Conservation (phyloP, 805 yeast genomes). For the Wickerhamiella domercqiae region DNA sequence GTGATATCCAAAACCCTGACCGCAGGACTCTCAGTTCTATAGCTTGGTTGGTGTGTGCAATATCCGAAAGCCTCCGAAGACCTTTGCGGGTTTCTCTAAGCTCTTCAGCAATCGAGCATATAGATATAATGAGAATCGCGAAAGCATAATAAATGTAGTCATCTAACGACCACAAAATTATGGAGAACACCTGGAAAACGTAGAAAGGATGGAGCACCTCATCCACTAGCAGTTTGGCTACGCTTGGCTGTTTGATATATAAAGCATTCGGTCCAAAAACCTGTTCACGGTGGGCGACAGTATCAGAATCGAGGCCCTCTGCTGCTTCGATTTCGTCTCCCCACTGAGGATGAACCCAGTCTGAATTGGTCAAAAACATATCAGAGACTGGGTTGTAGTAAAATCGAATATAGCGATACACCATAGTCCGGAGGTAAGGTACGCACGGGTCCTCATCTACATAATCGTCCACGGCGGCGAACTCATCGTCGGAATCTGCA, state of each 20-base stretch:
- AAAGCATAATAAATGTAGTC: conserved; percentile 86
- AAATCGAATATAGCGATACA: conserved; percentile 70
- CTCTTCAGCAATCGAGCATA: conserved; percentile 65
- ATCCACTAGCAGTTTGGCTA: conserved; percentile 50
- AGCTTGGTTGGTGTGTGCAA: conserved; percentile 43
- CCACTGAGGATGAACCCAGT: conserved; percentile 84
- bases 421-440: conserved; percentile 54
- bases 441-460: conserved; percentile 45
- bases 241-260: conserved; percentile 59
- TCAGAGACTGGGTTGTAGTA: conserved; percentile 81
- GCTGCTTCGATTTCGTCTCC: conserved; percentile 32
- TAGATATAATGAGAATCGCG: conserved; percentile 78
- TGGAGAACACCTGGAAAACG: conserved; percentile 84
- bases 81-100: conserved; percentile 73
- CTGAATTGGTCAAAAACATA: conserved; percentile 63
- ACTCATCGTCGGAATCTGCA: conserved; percentile 4
- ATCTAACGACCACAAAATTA: conserved; percentile 82
- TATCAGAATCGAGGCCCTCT: conserved; percentile 56
- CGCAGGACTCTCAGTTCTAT: conserved; percentile 82
- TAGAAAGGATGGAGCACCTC: conserved; percentile 94
- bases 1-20: conserved; percentile 82
- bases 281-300: conserved; percentile 48
- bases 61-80: conserved; percentile 51
- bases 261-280: conserved; percentile 71
- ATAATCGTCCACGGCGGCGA: conserved; percentile 7